Conservation (phyloP, 176 grass and related monocot genomes). For the Zea luxurians region DNA sequence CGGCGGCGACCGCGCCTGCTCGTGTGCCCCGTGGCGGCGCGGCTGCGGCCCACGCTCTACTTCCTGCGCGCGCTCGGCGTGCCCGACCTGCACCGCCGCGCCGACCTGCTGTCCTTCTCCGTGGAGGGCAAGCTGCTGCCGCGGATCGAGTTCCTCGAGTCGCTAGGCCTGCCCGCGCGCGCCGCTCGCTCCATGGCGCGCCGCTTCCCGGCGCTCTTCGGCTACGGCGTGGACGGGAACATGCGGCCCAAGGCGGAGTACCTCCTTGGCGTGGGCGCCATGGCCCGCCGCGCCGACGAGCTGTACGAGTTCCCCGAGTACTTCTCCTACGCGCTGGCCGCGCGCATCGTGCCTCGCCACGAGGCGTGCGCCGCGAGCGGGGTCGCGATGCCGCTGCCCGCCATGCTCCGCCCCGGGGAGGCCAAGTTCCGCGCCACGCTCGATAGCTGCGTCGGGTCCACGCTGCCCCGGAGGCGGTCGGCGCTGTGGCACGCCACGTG, state of each 20-base stretch:
- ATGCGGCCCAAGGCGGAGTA: conserved; percentile 80
- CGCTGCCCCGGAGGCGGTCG: conserved; percentile 54
- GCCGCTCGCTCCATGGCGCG: conserved; percentile 67
- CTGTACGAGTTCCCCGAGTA: conserved; percentile 81
- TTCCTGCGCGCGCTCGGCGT: conserved; percentile 82
- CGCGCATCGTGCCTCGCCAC: conserved; percentile 66
- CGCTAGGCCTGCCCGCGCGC: conserved; percentile 50
- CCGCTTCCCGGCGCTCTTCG: conserved; percentile 76
- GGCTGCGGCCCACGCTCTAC: conserved; percentile 77
- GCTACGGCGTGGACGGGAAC: conserved; percentile 75
- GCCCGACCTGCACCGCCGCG: conserved; percentile 52
- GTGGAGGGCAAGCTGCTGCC: conserved; percentile 89
- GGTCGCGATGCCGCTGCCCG: conserved; percentile 58
- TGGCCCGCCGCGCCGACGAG: conserved; percentile 58
- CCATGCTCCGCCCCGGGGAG: conserved; percentile 70
- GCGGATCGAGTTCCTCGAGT: conserved; percentile 79
- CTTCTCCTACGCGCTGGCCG: conserved; percentile 75
- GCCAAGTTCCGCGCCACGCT: conserved; percentile 57
- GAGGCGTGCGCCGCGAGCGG: conserved; percentile 53
- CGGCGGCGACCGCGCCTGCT: conserved; percentile 73
- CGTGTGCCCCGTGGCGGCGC: conserved; percentile 58
- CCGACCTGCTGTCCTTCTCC: conserved; percentile 76
- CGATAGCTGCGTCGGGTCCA: conserved; percentile 55
- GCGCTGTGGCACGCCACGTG: conserved; percentile 62
- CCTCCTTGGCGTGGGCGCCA: conserved; percentile 36